Base-by-base conservation (phyloP, 441 rosid species). In the Aquilaria agallochum region DNA sequence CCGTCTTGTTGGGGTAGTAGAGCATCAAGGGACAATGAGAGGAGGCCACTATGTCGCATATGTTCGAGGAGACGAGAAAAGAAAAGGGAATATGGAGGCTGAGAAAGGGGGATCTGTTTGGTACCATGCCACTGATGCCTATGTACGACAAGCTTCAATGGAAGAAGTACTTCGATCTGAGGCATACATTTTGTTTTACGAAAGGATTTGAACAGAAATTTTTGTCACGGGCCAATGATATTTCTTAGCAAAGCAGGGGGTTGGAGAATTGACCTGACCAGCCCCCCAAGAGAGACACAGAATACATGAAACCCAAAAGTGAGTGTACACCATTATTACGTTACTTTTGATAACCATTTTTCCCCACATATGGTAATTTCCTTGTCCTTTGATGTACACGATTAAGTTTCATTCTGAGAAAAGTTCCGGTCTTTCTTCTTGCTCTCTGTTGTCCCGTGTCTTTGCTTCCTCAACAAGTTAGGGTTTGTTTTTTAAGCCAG, bases 131-230 rank as follows among this genome's bases (percentile, higher is more conserved):
- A 92, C 95, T 30, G 99, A 95, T 70, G 72, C 72, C n/a, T 27
- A 71, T 46, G 93, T 92, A 31, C 85, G 79, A 1, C 85, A 88
- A 78, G 91, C 71, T 69, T 78, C 88, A 0, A 31, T 86, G 64
- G 93, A 95, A 34, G 87, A 85, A 75, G 99, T 95, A 76, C 81
- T 95, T 60, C 72, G 81, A 2, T 59, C 86, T 0, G 98, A 95
- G 76, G 98, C 98, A 2, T 94, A 94, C 76, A 84, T 94, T 70
- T 80, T 94, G 67, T 94, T 94, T 76, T 94, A 95, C 6, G 90
- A 92, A 73, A 74, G 68, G 67, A 59, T 76, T 58, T 74, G 79
- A 81, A 72, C 67, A 57, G 50, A 56, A 63, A 55, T 52, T 52
- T 11, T 42, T 65, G 67, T 76, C 53, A 46, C 52, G 48, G 49